Percentiles rank a stretch among this genome's conserved stretches.
phyloP scores from a whole-genome alignment of 257 asterid genomes.

The Rehmannia glutinosa region DNA sequence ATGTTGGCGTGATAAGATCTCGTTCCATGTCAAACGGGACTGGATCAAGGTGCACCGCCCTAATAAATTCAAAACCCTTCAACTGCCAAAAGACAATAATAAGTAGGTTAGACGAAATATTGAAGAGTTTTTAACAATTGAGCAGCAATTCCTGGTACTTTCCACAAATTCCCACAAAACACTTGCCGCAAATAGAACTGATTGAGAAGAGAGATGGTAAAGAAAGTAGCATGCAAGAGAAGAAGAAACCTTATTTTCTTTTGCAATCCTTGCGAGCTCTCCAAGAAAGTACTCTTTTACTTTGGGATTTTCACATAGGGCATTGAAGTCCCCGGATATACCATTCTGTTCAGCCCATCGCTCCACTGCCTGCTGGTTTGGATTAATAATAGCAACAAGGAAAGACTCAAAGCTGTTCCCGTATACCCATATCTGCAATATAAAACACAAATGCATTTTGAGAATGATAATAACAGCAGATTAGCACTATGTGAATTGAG shows the following conservation, averaged over 20 bases:
- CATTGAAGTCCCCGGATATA: conserved; percentile 54
- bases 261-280: conserved; percentile 62
- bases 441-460: conserved; percentile 4
- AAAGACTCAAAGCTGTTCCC: conserved; percentile 96
- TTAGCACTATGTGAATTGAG: not conserved
- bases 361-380: conserved; percentile 60
- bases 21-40: conserved; percentile 91
- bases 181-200: not conserved
- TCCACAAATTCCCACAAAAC: not conserved
- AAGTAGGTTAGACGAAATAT: conserved; percentile 10
- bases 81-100: conserved; percentile 45
- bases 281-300: conserved; percentile 63
- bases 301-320: conserved; percentile 58
- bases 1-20: conserved; percentile 91
- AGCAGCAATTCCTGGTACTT: not conserved
- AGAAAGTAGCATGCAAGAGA: conserved; percentile 1
- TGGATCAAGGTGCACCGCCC: conserved; percentile 90
- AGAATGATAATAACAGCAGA: conserved; percentile 1
- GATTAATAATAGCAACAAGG: conserved; percentile 78
- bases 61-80: conserved; percentile 84
- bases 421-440: conserved; percentile 82
- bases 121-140: not conserved
- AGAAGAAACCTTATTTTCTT: conserved; percentile 70
- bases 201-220: not conserved
- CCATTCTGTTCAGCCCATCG: conserved; percentile 70